Conservation (phyloP, 352 stramenopile genomes). For the Globisporangium yorkense region DNA sequence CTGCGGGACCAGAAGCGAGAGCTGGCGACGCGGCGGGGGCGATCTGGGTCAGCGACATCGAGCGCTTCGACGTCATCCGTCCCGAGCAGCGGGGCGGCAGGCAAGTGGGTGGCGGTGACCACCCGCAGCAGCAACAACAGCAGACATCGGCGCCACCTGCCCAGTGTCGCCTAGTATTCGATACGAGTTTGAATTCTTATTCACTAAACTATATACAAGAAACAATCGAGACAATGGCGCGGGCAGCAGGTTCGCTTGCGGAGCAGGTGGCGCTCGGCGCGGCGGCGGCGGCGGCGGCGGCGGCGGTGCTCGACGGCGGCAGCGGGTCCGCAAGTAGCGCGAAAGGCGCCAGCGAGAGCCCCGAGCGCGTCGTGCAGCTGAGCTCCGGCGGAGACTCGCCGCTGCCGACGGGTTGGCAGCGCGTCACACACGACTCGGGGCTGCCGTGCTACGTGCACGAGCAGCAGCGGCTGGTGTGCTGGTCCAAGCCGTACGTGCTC, state of each 20-base stretch:
- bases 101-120: not conserved
- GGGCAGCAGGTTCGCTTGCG: slow-evolving; percentile 11
- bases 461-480: slow-evolving; percentile 46
- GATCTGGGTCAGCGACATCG: slow-evolving; percentile 1
- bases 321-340: not conserved
- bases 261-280: slow-evolving; percentile 16
- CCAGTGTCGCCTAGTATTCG: not conserved
- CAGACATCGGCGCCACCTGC: not conserved
- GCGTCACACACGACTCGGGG: slow-evolving; percentile 56
- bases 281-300: slow-evolving; percentile 14
- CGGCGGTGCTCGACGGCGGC: slow-evolving; percentile 7
- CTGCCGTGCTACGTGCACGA: slow-evolving; percentile 69
- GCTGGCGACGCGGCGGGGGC: slow-evolving; percentile 3
- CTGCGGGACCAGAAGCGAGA: slow-evolving; percentile 30
- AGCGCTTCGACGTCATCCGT: not conserved
- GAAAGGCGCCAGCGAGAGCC: slow-evolving; percentile 16
- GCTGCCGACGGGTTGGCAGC: slow-evolving; percentile 58
- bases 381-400: slow-evolving; percentile 33
- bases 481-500: slow-evolving; percentile 64
- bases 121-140: not conserved
- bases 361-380: slow-evolving; percentile 43
- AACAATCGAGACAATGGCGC: slow-evolving; percentile 17
- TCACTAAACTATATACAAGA: not conserved
- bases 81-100: not conserved
- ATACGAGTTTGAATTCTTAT: not conserved